Conservation (phyloP, 768 basidiomycete species). For the Russula virescens region DNA sequence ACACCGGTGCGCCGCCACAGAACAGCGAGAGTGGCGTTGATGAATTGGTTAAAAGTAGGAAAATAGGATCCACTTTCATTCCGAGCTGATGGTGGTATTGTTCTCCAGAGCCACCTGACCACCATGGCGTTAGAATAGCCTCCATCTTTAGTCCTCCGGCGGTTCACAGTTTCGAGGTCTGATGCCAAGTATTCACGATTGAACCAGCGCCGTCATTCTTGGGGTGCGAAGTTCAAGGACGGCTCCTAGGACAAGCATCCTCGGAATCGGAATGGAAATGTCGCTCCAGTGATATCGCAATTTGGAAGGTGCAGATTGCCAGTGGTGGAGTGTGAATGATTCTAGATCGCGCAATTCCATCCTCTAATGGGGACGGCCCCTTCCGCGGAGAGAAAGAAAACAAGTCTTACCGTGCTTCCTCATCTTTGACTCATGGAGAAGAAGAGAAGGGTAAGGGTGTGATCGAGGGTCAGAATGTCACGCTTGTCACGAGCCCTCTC, state of each 20-base stretch:
- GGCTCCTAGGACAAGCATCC: not conserved
- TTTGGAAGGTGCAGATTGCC: not conserved
- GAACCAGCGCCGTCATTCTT: too few relatives aligned
- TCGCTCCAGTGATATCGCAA: not conserved
- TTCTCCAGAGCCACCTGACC: not conserved
- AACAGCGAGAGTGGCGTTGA: not conserved
- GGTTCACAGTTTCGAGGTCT: not conserved
- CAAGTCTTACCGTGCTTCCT: too few relatives aligned
- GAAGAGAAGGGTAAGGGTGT: too few relatives aligned
- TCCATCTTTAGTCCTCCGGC: not conserved
- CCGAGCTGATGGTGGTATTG: not conserved
- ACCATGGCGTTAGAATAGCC: not conserved
- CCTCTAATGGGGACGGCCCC: too few relatives aligned
- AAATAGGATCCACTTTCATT: not conserved
- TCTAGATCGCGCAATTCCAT: too few relatives aligned
- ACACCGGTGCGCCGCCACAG: not conserved
- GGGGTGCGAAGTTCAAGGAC: not conserved
- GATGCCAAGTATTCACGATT: not conserved
- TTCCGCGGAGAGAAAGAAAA: too few relatives aligned
- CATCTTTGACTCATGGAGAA: too few relatives aligned
- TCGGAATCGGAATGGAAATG: not conserved
- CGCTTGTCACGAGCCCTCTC: not conserved
- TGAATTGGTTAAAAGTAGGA: not conserved
- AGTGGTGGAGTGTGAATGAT: too few relatives aligned
- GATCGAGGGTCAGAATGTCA: not conserved